Evolutionary conservation across 1,139 yeast genomes (phyloP), one percentile per base, ranked within the genome.

Genomic region (Wickerhamomyces sp.): DNA sequence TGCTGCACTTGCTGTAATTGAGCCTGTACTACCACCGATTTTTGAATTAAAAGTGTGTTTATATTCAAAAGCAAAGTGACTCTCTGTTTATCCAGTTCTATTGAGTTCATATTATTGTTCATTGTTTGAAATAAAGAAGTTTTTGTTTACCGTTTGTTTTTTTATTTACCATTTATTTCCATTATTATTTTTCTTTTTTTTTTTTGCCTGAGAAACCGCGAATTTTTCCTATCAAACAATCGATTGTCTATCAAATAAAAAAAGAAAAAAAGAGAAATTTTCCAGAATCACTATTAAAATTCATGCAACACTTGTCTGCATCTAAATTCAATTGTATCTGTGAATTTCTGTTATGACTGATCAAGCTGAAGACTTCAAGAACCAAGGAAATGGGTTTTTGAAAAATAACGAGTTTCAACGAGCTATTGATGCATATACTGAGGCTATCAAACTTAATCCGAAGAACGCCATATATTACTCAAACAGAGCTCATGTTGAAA

Each of bases 401-500:
- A 78, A 81, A 51, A 71, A 68, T 18, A 81, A 84, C 37, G 70
- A 78, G 46, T 86, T 67, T 54, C 74, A 72, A 10, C 72, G 74
- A 26, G 97, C 97, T 9, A 68, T 87, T 25, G 81, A 74, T 5
- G 59, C 71, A 12, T 92, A 92, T 59, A 76, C 92, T 3, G 60
- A 72, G 51, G 97, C 97, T n/a, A 85, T 90, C 37, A 81, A 72
- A 31, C 56, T 81, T 18, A 84, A 84, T 52, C 65, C 76, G 6
- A 54, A 67, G n/a, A 78, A 82, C 45, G 86, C 94, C 1, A 77
- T 90, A 16, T 83, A 79, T 55, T 86, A 67, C 59, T 81, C 96
- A 24, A 92, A 92, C 64, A 70, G 97, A 47, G 97, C 98, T 0
- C 95, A 88, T 47, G 96, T 88, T 1, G 82, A 89, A 51, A 78